Base-by-base conservation (phyloP, 2,329 filamentous ascomycete species). In the Aspergillus proliferans region DNA sequence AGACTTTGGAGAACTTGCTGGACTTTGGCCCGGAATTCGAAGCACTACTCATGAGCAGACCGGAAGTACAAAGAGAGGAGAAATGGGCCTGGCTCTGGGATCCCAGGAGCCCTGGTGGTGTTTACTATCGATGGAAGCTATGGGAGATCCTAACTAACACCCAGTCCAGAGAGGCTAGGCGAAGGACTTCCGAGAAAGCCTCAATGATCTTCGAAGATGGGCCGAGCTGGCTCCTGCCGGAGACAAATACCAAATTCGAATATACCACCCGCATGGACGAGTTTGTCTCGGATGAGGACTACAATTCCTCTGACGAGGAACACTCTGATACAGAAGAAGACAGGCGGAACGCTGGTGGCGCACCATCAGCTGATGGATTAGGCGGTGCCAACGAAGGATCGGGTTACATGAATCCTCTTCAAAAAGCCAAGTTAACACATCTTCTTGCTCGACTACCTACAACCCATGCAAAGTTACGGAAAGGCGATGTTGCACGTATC, bases 1-100 rank as follows among this genome's bases (percentile, higher is more conserved):
- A 86, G 65, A 87, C 90, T 0, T 79, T 95, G 30, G 92, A 97
- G 62, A 79, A 80, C 2, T 76, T 97, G 0, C 73, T 96, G 7
- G 81, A 83, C 19, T 83, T 93, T 57, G 90, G 91, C 0, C 83
- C 88, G 0, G 88, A 93, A 61, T 94, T 95, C 52, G 93, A 98
- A 69, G 90, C 91, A 4, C 75, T 95, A 2, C 78, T 98, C 6
- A 97, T 97, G 93, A 86, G 85, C 45, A 79, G 88, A 15, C 82
- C 87, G 0, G 83, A 90, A 47, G 86, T 97, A 1, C 88, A 95
- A 64, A 80, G 78, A 38, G 88, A 95, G 51, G 88, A 95, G 66
- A 90, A 86, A 56, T 97, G 92, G 84, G 87, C 90, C 0, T 98
- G 91, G 87, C 76, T 98, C 4, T 98, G 88, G 85, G 86, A 97